Conservation (phyloP, 331 rosid genomes). For the Acacia concinna region DNA sequence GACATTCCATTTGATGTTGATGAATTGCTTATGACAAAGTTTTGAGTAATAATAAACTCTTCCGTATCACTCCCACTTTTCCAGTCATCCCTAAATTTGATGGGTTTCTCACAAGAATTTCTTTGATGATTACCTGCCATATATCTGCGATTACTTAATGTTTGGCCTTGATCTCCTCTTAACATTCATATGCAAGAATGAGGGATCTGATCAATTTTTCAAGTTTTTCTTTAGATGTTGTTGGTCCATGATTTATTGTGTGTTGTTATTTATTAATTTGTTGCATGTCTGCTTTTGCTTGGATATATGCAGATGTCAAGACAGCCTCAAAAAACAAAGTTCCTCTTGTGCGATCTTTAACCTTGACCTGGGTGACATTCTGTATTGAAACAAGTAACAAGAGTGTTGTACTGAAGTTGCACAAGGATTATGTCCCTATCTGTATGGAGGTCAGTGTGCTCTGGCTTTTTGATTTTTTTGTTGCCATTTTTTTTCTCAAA, state of each 20-base stretch:
- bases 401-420: slow-evolving; percentile 68
- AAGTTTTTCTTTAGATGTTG: background rate
- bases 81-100: background rate
- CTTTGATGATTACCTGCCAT: background rate
- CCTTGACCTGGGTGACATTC: slow-evolving; percentile 86
- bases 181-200: background rate
- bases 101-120: background rate
- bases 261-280: background rate
- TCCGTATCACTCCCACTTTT: background rate
- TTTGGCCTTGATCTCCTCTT: background rate
- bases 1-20: background rate
- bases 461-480: slow-evolving; percentile 6
- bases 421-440: slow-evolving; percentile 92
- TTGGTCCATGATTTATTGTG: background rate
- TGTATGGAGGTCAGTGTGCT: slow-evolving; percentile 89
- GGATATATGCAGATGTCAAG: slow-evolving; percentile 68
- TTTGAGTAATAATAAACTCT: background rate
- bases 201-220: background rate
- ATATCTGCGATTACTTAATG: background rate
- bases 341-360: slow-evolving; percentile 89
- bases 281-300: slow-evolving; percentile 21
- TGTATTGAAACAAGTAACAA: slow-evolving; percentile 92
- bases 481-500: background rate
- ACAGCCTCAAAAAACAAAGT: slow-evolving; percentile 89
- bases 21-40: background rate